Percentiles rank a stretch among this genome's conserved stretches.
Conservation (phyloP, 305 asterid genomes). For the Ruellia speciosa region DNA sequence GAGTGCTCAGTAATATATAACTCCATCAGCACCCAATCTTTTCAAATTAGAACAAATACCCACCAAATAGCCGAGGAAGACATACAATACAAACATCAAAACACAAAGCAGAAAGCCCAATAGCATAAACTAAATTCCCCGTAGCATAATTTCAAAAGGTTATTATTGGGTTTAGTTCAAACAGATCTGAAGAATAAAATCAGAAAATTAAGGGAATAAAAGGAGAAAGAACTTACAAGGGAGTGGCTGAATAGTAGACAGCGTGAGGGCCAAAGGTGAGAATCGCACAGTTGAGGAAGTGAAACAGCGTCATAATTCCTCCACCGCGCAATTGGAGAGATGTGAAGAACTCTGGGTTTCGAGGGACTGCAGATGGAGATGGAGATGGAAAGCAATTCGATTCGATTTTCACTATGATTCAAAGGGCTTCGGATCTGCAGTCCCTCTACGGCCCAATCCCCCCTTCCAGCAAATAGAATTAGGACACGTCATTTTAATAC, state of each 20-base stretch:
- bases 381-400: no score
- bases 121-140: conserved; percentile 3
- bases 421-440: no score
- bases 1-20: not conserved
- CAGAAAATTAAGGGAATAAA: not conserved
- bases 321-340: not conserved
- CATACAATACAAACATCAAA: not conserved
- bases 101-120: not conserved
- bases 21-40: not conserved
- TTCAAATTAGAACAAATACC: conserved; percentile 4
- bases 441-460: no score
- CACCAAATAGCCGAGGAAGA: not conserved
- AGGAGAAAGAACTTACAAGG: conserved; percentile 35
- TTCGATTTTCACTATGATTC: no score
- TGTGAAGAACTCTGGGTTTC: not conserved
- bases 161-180: not conserved
- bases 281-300: conserved; percentile 73
- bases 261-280: conserved; percentile 76
- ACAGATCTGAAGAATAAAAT: not conserved
- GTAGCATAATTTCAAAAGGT: not conserved
- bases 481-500: no score
- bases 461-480: no score
- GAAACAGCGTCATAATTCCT: conserved; percentile 54
- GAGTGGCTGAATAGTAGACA: conserved; percentile 71
- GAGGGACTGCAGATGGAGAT: no score